Base-by-base conservation (phyloP, 2,329 filamentous ascomycete genomes). In the Fusarium nygamai region DNA sequence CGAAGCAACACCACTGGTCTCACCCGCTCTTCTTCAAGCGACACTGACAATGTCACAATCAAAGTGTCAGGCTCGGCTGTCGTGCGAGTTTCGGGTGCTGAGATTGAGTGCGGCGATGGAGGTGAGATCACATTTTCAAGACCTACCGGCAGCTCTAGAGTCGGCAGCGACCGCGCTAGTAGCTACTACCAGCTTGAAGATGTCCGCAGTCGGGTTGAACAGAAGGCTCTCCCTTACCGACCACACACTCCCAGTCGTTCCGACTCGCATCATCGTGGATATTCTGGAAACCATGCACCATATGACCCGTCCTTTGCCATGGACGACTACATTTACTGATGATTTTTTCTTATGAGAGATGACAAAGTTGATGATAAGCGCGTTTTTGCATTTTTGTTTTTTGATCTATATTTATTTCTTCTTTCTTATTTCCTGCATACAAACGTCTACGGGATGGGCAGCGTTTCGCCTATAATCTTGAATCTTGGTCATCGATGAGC, bases 1-100 rank as follows among this genome's bases (percentile, higher is more conserved):
- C 88, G 88, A 71, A 91, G 89, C 61, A 88, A 88, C 34, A 90
- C 90, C 0, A 92, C 90, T 19, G 86, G 88, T 46, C 89, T 90
- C 16, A 92, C 90, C 8, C 84, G 88, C 39, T 89, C 87, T 13
- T 84, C 81, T 9, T 81, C 81, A 7, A 87, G 85, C 65, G 85
- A 86, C 59, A 86, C 89, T 62, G 89, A 91, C 43, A 89, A 91
- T 69, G 84, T 91, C 64, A 92, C 89, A 22, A 91, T 92, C 79
- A 89, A 89, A 73, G 84, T 92, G 53, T 87, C 85, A 31, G 88
- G 88, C 19, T 84, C 84, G 38, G 86, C 88, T n/a, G 84, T 87
- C 29, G 86, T 92, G 64, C 86, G 87, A 72, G 85, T 91, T 33
- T 87, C 87, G 43, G 86, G 87, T 34, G 84, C 89, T 16, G 88